Evolutionary conservation across 2,329 filamentous ascomycete species (phyloP).

Genomic region (Penicillium sp.): DNA sequence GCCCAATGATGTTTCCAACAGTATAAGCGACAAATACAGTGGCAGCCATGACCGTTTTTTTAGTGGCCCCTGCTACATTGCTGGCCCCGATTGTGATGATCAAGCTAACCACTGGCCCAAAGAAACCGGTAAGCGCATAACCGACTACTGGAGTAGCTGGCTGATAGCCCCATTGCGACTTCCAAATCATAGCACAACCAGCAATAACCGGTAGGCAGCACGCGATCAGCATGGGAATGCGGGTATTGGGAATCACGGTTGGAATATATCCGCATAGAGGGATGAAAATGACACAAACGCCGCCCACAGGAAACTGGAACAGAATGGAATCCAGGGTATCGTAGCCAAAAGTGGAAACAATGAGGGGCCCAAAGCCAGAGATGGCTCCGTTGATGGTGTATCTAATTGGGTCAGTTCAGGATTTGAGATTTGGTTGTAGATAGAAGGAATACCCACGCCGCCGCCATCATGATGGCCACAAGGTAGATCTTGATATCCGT

Average conservation of each 20-base stretch:
- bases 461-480: constrained; percentile 66
- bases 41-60: constrained; percentile 73
- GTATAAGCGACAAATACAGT: constrained; percentile 74
- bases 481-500: constrained; percentile 64
- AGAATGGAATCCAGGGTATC: constrained; percentile 64
- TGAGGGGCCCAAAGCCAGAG: constrained; percentile 67
- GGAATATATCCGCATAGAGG: constrained; percentile 65
- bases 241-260: constrained; percentile 59
- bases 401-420: constrained; percentile 23
- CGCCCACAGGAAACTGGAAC: constrained; percentile 72
- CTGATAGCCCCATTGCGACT: constrained; percentile 60
- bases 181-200: constrained; percentile 74
- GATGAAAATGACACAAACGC: constrained; percentile 65
- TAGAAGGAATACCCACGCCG: constrained; percentile 45
- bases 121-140: constrained; percentile 71
- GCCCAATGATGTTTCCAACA: constrained; percentile 73
- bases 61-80: constrained; percentile 73
- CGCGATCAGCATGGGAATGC: constrained; percentile 62
- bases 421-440: neutral
- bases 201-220: constrained; percentile 73
- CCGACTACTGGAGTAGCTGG: constrained; percentile 66
- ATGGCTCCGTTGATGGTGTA: constrained; percentile 72
- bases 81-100: constrained; percentile 59
- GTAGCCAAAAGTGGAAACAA: constrained; percentile 70
- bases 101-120: constrained; percentile 67